Evolutionary conservation across 768 basidiomycete species (phyloP).

Genomic region (Coprinopsis cinerea): DNA sequence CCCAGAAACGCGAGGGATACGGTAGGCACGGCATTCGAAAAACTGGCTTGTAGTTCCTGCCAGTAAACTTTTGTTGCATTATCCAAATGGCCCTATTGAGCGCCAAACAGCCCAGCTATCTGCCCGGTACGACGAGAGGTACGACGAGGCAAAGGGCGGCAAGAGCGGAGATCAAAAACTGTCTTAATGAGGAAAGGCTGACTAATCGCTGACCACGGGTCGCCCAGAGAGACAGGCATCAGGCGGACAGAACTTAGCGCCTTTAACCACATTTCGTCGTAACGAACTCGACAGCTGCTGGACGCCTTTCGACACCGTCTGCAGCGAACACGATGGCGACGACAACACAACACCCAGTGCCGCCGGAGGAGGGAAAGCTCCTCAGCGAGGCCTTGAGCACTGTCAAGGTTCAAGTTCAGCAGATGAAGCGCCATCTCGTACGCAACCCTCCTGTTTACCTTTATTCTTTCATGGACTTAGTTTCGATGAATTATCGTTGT

Average conservation of each 20-base stretch:
- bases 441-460: constrained; percentile 21
- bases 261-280: neutral
- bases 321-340: constrained; percentile 16
- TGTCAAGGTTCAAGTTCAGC: constrained; percentile 87
- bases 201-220: too few relatives aligned
- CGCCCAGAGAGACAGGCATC: too few relatives aligned
- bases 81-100: too few relatives aligned
- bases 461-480: constrained; percentile 6
- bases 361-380: constrained; percentile 73
- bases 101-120: too few relatives aligned
- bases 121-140: too few relatives aligned
- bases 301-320: constrained; percentile 1
- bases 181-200: too few relatives aligned
- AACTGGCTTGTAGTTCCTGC: too few relatives aligned
- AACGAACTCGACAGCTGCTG: neutral
- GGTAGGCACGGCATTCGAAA: too few relatives aligned
- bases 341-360: constrained; percentile 24
- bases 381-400: constrained; percentile 81
- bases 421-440: constrained; percentile 93
- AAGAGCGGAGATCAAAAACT: too few relatives aligned
- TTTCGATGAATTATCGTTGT: constrained; percentile 4
- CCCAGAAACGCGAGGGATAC: too few relatives aligned
- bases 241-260: constrained; percentile 6
- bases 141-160: too few relatives aligned
- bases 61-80: too few relatives aligned